These are phyloP conservation scores for Rubia yunnanensis DNA, from an alignment of 257 asterid species.

Conservation along the genomic window DNA sequence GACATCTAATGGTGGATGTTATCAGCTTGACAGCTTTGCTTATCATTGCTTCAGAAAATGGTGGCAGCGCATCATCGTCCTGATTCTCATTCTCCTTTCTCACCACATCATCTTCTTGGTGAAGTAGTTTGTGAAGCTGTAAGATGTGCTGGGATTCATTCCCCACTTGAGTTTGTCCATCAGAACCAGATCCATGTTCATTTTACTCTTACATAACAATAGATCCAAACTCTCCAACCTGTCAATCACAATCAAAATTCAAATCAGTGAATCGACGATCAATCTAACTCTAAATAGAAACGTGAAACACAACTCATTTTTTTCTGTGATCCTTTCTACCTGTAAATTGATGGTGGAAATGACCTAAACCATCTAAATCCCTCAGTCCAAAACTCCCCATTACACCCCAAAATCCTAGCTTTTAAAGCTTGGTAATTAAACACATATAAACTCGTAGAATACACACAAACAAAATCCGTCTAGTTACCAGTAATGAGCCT, in stretches of 20 bases:
- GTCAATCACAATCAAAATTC: not conserved
- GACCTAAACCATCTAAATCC: constrained; percentile 11
- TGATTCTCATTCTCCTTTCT: not conserved
- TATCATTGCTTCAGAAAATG: constrained; percentile 24
- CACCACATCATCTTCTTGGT: constrained; percentile 27
- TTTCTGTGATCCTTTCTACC: constrained; percentile 25
- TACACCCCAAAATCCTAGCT: not conserved
- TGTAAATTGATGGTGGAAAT: constrained; percentile 51
- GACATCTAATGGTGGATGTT: constrained; percentile 49
- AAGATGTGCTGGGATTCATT: constrained; percentile 56
- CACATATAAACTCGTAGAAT: not conserved
- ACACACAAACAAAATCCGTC: not conserved
- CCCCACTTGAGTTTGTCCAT: constrained; percentile 60
- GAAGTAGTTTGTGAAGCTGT: constrained; percentile 51
- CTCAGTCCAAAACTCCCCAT: not conserved
- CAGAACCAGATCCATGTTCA: constrained; percentile 51
- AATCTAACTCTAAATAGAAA: not conserved
- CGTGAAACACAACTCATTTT: no score
- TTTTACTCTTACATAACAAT: no score
- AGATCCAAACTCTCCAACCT: constrained; percentile 59
- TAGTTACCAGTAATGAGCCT: constrained; percentile 4
- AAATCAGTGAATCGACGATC: not conserved
- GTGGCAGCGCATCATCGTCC: constrained; percentile 2
- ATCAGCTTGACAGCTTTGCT: constrained; percentile 44
- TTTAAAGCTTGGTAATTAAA: not conserved